Evolutionary conservation across 2,329 filamentous ascomycete species (phyloP), one percentile per base, ranked within the genome.

Genomic region (Trichothecium roseum): DNA sequence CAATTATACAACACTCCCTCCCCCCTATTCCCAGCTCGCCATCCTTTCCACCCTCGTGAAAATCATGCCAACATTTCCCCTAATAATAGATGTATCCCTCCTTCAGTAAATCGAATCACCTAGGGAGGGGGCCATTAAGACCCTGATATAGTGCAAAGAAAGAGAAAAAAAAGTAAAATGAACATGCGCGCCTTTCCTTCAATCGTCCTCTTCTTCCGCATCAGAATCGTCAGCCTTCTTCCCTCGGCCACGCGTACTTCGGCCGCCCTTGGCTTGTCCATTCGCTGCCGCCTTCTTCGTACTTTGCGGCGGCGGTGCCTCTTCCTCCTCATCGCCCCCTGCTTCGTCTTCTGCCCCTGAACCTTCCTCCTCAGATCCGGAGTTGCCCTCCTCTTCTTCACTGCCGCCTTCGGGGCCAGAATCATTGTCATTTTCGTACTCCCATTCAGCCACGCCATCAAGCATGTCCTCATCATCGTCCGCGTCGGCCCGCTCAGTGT

Each of bases 381-480:
- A 6, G 10, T 24, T 10, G 10, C 20, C 10, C 10, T 47, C 37
- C 5, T 33, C 39, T 3, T 41, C 40, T 4, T 44, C 42, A 4
- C 40, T 43, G 15, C 31, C 37, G n/a, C 39, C 43, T 4, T 40
- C 45, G 4, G 42, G 40, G 17, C 30, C 40, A 16, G n/a, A n/a
- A n/a, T 45, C 35, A 10, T 43, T 42, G 9, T 42, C 45, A n/a
- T 60, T 55, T 12, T 52, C 56, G 32, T 77, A 77, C 17, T 69
- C 60, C 73, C 73, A 78, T 48, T 72, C 59, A 1, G 72, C 70
- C 5, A 77, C 73, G 3, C 73, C 73, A 32, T 73, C 64, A 17
- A 74, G 56, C 73, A 77, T 78, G 49, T 77, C 73, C 42, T 72
- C 65, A 40, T 77, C 72, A 39, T 77, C 73, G 33, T 72, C 71